Evolutionary conservation across 2,329 filamentous ascomycete genomes (phyloP), one percentile per base, ranked within the genome.

Genomic region (Endocalyx cinctus): DNA sequence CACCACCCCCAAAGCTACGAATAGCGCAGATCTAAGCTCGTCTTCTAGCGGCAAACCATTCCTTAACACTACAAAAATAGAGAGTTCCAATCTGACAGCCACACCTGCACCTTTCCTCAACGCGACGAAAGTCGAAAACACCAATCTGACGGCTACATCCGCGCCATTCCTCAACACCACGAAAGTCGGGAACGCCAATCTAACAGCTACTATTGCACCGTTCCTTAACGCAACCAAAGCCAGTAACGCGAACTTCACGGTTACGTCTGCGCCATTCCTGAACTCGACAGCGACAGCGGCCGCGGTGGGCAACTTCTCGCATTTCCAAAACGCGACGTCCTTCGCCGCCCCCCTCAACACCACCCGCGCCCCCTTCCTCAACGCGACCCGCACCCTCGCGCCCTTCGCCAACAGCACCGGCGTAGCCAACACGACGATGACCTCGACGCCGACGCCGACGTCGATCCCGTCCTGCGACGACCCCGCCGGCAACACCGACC

Each of bases 381-480:
- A 32, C 34, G 8, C 27, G 5, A 18, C 25, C 19, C 6, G 11
- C 6, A 34, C 4, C 26, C 29, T 25, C 14, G 14, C 20, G 4
- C 26, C 27, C 10, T 13, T 27, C 13, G 31, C 25, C 8, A 41
- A 34, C 27, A 23, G 20, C n/a, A 40, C 41, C 26, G 33, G 15
- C 17, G 12, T n/a, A 11, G 14, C 28, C 17, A 33, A 16, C 10
- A 10, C 31, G 8, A 42, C 38, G n/a, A 27, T 41, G 11, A 31
- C 41, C 10, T 22, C 45, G 2, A 41, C 46, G 17, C 5, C 43
- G 10, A 38, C 42, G 2, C 25, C 41, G 10, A 43, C 41, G 4
- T n/a, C 41, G 31, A 33, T 52, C 31, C 33, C 27, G 17, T 41
- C 47, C 22, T 56, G 55, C 45, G 46, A 47, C 15, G 38, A 50